Conservation (phyloP, 176 grass and related monocot genomes). For the Zea luxurians region DNA sequence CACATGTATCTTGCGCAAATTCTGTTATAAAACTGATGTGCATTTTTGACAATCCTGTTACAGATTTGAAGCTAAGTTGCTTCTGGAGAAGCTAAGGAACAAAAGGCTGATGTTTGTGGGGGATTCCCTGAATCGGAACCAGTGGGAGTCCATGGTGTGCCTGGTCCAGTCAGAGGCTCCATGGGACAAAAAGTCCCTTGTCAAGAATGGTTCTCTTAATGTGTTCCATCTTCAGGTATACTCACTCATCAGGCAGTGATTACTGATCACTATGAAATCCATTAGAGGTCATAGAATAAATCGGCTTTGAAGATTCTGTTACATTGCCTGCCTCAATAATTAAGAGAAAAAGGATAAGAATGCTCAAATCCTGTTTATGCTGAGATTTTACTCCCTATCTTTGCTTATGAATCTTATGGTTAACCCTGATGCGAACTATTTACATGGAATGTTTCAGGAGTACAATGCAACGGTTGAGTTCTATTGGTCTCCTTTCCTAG, state of each 20-base stretch:
- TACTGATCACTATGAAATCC: background rate
- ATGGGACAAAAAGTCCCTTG: constrained; percentile 57
- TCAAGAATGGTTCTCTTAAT: constrained; percentile 72
- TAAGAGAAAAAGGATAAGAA: background rate
- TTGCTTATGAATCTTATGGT: constrained; percentile 14
- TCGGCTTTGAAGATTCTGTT: background rate
- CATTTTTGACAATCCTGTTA: background rate
- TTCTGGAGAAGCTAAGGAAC: constrained; percentile 64
- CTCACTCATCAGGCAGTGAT: background rate
- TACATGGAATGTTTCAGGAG: constrained; percentile 52
- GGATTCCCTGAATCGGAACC: constrained; percentile 73
- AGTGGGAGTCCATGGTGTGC: constrained; percentile 88
- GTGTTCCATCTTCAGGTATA: constrained; percentile 62
- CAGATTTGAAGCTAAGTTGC: constrained; percentile 58
- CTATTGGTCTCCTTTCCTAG: constrained; percentile 81
- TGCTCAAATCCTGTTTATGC: constrained; percentile 3
- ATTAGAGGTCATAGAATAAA: constrained; percentile 3
- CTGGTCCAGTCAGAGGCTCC: constrained; percentile 61
- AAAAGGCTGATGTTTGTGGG: constrained; percentile 82
- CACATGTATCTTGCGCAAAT: background rate
- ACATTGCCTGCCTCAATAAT: background rate
- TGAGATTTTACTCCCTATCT: background rate
- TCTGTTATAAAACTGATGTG: constrained; percentile 1
- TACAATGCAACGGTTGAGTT: constrained; percentile 81
- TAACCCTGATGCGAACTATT: constrained; percentile 12